A percentile compares a stretch with the other conserved stretches of the same genome.
phyloP scores from a whole-genome alignment of 768 basidiomycete species.

The Tubosaeta brunneosetosa region DNA sequence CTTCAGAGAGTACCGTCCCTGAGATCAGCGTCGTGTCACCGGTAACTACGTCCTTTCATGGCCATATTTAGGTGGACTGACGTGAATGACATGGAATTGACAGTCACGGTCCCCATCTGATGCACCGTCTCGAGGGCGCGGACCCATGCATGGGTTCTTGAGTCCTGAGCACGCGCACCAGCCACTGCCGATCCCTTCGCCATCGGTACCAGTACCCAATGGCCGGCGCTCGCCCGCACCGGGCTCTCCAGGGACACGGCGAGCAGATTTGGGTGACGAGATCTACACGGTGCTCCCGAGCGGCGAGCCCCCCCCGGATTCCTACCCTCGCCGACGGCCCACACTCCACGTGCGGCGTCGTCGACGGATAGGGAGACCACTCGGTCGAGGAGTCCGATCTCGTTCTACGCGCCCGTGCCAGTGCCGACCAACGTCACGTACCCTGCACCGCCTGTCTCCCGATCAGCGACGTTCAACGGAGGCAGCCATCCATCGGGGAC shows the following conservation, averaged over 20 bases:
- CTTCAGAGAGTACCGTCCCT: constrained; percentile 33
- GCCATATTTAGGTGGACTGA: constrained; percentile 12
- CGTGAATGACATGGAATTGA: constrained; percentile 5
- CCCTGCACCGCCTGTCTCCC: constrained; percentile 27
- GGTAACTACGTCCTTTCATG: constrained; percentile 15
- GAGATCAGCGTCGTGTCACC: constrained; percentile 31
- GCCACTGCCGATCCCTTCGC: constrained; percentile 24
- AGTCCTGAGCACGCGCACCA: constrained; percentile 31
- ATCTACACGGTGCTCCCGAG: constrained; percentile 8
- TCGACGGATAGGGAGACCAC: constrained; percentile 19
- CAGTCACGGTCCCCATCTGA: constrained; percentile 31
- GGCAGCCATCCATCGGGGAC: constrained; percentile 19
- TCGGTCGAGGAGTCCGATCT: constrained; percentile 19
- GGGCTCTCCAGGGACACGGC: constrained; percentile 8
- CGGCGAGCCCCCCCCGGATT: constrained; percentile 16
- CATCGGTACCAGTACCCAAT: neutral
- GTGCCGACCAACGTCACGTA: constrained; percentile 24
- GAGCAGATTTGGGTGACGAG: constrained; percentile 9
- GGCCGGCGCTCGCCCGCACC: constrained; percentile 14
- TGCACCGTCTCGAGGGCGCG: constrained; percentile 27
- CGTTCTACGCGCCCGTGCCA: constrained; percentile 25
- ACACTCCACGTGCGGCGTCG: constrained; percentile 3
- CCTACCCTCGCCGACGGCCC: neutral
- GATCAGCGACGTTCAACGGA: constrained; percentile 14
- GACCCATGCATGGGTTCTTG: constrained; percentile 14